phyloP scores from a whole-genome alignment of 805 yeast species.

The Lipomyces sp. region DNA sequence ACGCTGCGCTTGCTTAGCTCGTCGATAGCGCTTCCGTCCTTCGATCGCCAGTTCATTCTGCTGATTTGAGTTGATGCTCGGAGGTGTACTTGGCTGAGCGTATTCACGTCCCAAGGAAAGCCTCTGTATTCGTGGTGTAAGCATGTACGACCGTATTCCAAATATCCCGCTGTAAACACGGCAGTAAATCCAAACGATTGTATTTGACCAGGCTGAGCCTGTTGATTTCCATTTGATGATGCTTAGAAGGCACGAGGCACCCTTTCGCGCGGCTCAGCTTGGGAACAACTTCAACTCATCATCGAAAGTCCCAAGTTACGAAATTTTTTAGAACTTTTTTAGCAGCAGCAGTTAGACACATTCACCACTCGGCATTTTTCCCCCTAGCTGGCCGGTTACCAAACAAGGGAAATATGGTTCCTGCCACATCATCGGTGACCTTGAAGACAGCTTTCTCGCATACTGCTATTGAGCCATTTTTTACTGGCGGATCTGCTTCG shows the following conservation, averaged over 20 bases:
- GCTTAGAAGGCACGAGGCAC: too few species aligned
- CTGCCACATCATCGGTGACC: constrained; percentile 12
- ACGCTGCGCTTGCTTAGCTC: constrained; percentile 5
- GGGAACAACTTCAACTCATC: too few species aligned
- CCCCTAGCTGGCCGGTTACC: background rate
- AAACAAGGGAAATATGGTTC: constrained; percentile 1
- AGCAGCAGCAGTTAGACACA: background rate
- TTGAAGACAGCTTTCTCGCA: constrained; percentile 52
- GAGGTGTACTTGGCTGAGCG: constrained; percentile 1
- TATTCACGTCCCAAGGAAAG: constrained; percentile 10
- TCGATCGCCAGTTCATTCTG: constrained; percentile 2
- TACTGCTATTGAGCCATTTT: constrained; percentile 74
- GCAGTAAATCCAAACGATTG: background rate
- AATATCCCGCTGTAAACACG: background rate
- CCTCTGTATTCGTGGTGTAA: constrained; percentile 4
- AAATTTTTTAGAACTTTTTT: constrained; percentile 5
- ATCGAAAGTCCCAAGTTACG: background rate
- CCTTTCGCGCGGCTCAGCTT: background rate
- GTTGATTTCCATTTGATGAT: background rate
- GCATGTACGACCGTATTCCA: constrained; percentile 5
- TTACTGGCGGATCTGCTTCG: constrained; percentile 82
- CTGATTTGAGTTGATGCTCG: background rate
- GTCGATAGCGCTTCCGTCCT: constrained; percentile 1
- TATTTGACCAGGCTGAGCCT: background rate
- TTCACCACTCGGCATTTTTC: background rate